These are phyloP conservation scores for Myochromella boudieri DNA, from an alignment of 768 basidiomycete genomes.

Conservation along the genomic window DNA sequence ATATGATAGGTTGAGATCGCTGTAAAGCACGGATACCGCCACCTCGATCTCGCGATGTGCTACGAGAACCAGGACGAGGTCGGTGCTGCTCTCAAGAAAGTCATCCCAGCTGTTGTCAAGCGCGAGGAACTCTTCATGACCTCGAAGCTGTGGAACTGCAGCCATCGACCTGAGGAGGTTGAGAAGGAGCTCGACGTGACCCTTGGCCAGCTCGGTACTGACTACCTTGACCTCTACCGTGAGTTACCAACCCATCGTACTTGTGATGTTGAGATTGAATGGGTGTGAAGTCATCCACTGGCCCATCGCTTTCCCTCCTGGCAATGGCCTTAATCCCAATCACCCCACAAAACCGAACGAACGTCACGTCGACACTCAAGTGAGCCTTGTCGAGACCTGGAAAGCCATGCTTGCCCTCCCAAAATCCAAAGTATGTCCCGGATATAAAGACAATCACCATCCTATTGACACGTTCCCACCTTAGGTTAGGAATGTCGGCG, in stretches of 20 bases:
- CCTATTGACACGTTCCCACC: slow-evolving; percentile 1
- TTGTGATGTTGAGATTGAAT: neutral
- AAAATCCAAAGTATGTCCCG: slow-evolving; percentile 59
- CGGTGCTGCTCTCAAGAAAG: slow-evolving; percentile 70
- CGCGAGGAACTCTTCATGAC: slow-evolving; percentile 83
- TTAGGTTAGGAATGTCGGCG: slow-evolving; percentile 70
- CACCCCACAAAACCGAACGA: slow-evolving; percentile 45
- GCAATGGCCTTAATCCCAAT: slow-evolving; percentile 52
- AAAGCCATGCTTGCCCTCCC: slow-evolving; percentile 72
- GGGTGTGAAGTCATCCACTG: slow-evolving; percentile 66
- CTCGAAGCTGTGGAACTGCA: slow-evolving; percentile 80
- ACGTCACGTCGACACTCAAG: slow-evolving; percentile 54
- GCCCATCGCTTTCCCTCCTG: slow-evolving; percentile 69
- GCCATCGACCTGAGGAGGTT: slow-evolving; percentile 64
- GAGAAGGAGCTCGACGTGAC: slow-evolving; percentile 79
- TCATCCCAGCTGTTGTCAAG: slow-evolving; percentile 74
- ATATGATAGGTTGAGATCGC: slow-evolving; percentile 76
- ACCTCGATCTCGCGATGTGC: slow-evolving; percentile 81
- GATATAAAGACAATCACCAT: neutral
- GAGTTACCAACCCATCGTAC: slow-evolving; percentile 21
- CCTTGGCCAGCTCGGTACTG: slow-evolving; percentile 64
- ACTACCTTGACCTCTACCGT: slow-evolving; percentile 84
- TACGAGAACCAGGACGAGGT: slow-evolving; percentile 82
- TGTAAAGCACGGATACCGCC: slow-evolving; percentile 74
- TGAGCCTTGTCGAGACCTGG: slow-evolving; percentile 79